Base-by-base conservation (phyloP, 1,284 basidiomycete genomes). In the Porphyrellus sp. region DNA sequence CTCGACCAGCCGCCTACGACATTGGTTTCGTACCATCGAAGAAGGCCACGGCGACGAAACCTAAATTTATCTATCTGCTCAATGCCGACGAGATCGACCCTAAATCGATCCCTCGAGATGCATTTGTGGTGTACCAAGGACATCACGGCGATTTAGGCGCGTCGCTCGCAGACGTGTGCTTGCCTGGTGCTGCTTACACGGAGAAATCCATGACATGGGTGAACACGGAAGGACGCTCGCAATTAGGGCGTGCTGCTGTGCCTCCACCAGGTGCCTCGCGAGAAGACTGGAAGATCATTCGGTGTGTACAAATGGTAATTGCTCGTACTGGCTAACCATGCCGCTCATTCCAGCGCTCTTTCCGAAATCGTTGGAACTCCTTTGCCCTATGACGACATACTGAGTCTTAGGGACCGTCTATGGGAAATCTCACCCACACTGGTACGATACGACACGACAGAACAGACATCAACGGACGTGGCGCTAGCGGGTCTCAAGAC, bases 281-380 rank as follows among this genome's bases (percentile, higher is more conserved):
- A 47, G 97, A 99, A 72, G 97, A 99, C 72, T 99, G 97, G 97
- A 98, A 99, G 81, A 93, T 99, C 65, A 79, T 99, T 59, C 89
- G 94, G 88, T 90, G 57, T 25, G 50, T 42, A 7, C 37, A 51
- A n/a, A 43, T 28, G 2, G 4, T 25, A 8, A 9, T 24, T 7
- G 12, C 27, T 15, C 30, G 2, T 16, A 2, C n/a, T 8, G 1
- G 37, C 31, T 46, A 0, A 51, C 5, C 54, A 57, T 3, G 21
- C 44, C 16, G n/a, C 21, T 41, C 30, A n/a, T n/a, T n/a, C 34
- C 54, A 89, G 90, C 56, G 97, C 96, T 0, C 75, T 99, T 3
- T 94, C 92, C n/a, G 97, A 99, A 70, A 79, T 95, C 34, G 64
- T 93, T 35, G 90, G 86, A 39, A 66, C 73, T 2, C 84, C 91